A percentile compares a stretch with the other conserved stretches of the same genome.
Evolutionary conservation across 495 filamentous ascomycete species (phyloP).

Genomic region (Talaromyces thailandensis): DNA sequence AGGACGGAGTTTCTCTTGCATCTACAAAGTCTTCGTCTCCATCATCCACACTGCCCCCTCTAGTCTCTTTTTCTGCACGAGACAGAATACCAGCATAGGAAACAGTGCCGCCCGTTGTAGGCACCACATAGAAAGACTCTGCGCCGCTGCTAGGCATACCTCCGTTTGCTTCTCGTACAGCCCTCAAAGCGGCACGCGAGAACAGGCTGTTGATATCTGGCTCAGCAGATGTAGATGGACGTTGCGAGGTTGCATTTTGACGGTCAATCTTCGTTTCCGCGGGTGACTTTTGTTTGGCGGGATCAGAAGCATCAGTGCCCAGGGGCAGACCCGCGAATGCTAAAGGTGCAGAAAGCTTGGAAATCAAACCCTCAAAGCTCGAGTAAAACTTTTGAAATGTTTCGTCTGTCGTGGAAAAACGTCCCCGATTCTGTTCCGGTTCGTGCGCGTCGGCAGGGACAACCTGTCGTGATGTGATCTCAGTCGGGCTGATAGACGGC

Average conservation of each 20-base stretch:
- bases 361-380: constrained; percentile 76
- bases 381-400: constrained; percentile 84
- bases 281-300: constrained; percentile 27
- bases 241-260: constrained; percentile 28
- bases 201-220: constrained; percentile 71
- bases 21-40: constrained; percentile 79
- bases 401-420: constrained; percentile 47
- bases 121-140: constrained; percentile 94
- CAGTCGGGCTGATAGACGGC: constrained; percentile 23
- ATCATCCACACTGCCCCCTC: constrained; percentile 38
- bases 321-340: constrained; percentile 89
- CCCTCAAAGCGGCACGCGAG: constrained; percentile 70
- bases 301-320: constrained; percentile 40
- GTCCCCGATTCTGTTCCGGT: constrained; percentile 8
- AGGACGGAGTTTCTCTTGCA: constrained; percentile 61
- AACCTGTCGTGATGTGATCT: constrained; percentile 27
- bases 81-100: constrained; percentile 83
- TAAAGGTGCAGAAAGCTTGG: constrained; percentile 74
- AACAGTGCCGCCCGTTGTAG: constrained; percentile 76
- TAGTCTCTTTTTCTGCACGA: constrained; percentile 57
- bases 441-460: constrained; percentile 18
- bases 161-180: constrained; percentile 44
- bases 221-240: constrained; percentile 32
- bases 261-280: constrained; percentile 31
- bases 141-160: constrained; percentile 37